Evolutionary conservation across 768 basidiomycete species (phyloP).

Genomic region (Tylopilus subfusipes): DNA sequence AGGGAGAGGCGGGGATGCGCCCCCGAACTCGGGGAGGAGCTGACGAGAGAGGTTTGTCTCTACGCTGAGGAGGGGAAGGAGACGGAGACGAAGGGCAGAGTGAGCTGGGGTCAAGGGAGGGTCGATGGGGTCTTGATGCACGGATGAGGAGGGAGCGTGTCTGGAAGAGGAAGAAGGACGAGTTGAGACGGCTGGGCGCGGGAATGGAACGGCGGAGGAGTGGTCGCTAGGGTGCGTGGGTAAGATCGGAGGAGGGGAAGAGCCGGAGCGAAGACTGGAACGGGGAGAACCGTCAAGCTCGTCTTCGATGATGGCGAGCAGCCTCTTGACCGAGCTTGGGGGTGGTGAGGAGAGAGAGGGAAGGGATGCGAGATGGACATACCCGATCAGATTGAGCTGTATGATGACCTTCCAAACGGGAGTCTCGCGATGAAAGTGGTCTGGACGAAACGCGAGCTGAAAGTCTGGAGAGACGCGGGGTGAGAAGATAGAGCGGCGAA

Average conservation of each 20-base stretch:
- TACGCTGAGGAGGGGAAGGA: slow-evolving; percentile 53
- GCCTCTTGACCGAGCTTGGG: slow-evolving; percentile 52
- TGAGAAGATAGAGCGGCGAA: not conserved
- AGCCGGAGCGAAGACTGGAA: not conserved
- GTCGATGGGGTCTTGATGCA: slow-evolving; percentile 2
- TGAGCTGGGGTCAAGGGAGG: slow-evolving; percentile 23
- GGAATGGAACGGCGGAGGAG: not conserved
- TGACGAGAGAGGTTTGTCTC: slow-evolving; percentile 50
- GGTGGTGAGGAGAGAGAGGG: not conserved
- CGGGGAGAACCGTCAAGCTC: slow-evolving; percentile 34
- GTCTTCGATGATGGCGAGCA: slow-evolving; percentile 51
- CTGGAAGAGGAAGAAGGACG: not conserved
- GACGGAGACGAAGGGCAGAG: slow-evolving; percentile 33
- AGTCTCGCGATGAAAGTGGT: slow-evolving; percentile 55
- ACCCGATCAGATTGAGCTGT: slow-evolving; percentile 69
- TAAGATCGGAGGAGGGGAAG: not conserved
- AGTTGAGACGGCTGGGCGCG: not conserved
- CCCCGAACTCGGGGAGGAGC: slow-evolving; percentile 41
- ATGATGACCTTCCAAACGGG: slow-evolving; percentile 61
- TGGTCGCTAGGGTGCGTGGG: not conserved
- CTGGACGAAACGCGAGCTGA: slow-evolving; percentile 61
- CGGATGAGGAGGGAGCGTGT: no score
- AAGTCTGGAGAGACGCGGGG: slow-evolving; percentile 46
- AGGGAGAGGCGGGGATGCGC: slow-evolving; percentile 26
- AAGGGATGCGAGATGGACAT: not conserved